These are phyloP conservation scores for Ceratocystiopsis minuta DNA, from an alignment of 2,329 filamentous ascomycete genomes.

Conservation along the genomic window DNA sequence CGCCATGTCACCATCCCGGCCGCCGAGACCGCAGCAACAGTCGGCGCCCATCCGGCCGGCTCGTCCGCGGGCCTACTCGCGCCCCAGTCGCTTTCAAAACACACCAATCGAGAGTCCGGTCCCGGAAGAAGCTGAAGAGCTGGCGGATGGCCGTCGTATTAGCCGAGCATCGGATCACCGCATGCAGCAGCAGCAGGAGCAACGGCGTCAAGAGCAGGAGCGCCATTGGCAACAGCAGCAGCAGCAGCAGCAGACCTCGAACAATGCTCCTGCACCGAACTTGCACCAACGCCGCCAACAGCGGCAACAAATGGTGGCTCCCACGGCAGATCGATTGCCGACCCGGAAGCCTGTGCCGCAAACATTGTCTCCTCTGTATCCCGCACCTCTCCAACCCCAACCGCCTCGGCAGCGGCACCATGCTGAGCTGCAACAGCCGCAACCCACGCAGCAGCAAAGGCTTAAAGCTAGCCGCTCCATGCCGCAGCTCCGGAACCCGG, in stretches of 20 bases:
- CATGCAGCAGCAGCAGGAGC: no score
- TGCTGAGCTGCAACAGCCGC: no score
- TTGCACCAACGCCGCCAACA: slow-evolving; percentile 7
- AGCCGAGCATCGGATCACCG: no score
- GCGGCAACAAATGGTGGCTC: slow-evolving; percentile 4
- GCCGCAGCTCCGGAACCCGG: slow-evolving; percentile 5
- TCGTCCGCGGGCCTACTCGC: slow-evolving; percentile 1
- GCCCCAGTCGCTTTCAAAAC: slow-evolving; percentile 4
- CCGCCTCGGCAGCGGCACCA: no score
- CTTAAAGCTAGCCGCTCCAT: slow-evolving; percentile 7
- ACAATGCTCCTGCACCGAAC: neutral
- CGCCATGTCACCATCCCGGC: neutral
- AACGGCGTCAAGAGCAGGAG: no score
- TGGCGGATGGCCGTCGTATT: neutral
- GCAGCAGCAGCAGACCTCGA: neutral
- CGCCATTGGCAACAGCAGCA: no score
- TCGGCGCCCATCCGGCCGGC: neutral
- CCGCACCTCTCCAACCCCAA: no score
- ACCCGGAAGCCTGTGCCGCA: neutral
- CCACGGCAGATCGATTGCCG: no score
- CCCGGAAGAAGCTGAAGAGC: slow-evolving; percentile 5
- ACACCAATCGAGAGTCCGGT: slow-evolving; percentile 3
- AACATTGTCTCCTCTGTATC: neutral
- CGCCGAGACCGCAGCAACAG: neutral
- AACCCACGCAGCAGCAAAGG: neutral